Conservation (phyloP, 1,139 yeast genomes). For the Pneumocystis canis region DNA sequence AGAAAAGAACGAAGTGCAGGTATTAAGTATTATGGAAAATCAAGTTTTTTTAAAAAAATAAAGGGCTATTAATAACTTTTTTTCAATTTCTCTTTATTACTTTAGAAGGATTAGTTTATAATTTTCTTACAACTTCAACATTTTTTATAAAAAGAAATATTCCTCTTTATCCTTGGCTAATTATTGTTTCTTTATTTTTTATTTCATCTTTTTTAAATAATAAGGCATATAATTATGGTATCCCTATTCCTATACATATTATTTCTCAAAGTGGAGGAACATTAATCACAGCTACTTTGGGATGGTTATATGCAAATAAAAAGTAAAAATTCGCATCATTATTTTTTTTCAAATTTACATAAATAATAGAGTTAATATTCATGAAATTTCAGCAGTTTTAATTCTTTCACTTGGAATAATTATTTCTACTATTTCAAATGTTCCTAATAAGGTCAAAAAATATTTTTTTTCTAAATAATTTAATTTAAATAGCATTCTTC, state of each 20-base stretch:
- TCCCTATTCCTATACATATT: constrained; percentile 55
- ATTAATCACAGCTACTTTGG: constrained; percentile 45
- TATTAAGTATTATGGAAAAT: constrained; percentile 15
- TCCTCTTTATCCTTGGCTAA: constrained; percentile 36
- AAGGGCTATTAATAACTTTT: constrained; percentile 37
- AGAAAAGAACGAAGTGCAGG: constrained; percentile 31
- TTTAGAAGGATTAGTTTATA: constrained; percentile 30
- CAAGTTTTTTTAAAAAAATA: not conserved
- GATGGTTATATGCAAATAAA: constrained; percentile 32
- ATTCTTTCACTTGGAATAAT: constrained; percentile 45
- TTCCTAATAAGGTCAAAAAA: not conserved
- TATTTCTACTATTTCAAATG: constrained; percentile 31
- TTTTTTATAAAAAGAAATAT: constrained; percentile 26
- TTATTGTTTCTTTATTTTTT: constrained; percentile 40
- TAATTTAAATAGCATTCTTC: constrained; percentile 9
- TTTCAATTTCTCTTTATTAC: constrained; percentile 46
- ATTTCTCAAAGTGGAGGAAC: constrained; percentile 54
- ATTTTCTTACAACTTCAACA: constrained; percentile 22
- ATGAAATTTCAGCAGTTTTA: constrained; percentile 38
- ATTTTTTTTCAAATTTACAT: not conserved
- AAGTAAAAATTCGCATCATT: constrained; percentile 9
- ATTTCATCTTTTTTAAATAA: constrained; percentile 43
- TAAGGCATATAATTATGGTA: constrained; percentile 40
- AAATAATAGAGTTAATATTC: constrained; percentile 25
- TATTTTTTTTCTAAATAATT: constrained; percentile 11